Base-by-base conservation (phyloP, 2,329 filamentous ascomycete genomes). In the Tolypocladium guangdongense region DNA sequence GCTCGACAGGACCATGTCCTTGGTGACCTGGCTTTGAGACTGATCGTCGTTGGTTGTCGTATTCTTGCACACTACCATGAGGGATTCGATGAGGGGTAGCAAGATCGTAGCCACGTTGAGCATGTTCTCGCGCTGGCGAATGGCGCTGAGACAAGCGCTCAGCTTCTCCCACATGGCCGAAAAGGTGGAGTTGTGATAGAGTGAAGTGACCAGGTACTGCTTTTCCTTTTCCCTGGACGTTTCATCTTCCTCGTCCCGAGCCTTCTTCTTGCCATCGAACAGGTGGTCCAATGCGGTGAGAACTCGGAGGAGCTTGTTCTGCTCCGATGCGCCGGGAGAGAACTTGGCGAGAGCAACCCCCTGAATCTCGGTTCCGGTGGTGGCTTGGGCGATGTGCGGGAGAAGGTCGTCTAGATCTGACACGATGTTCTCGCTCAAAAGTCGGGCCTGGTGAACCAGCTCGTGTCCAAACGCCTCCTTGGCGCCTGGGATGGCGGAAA, bases 31-130 rank as follows among this genome's bases (percentile, higher is more conserved):
- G 63, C 64, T 67, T 59, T 78, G 68, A 48, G 71, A 63, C 11
- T 66, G 87, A 30, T 82, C 73, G 56, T 93, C 88, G 64, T 84
- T 86, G 52, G 90, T 76, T 1, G 90, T 87, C 10, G 90, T 96
- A 69, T 97, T 97, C 76, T 97, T 99, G 80, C 95, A 99, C 32
- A 99, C 91, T 52, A 99, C 93, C 93, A 99, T 99, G 57, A 99
- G 77, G 7, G 91, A 90, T 70, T 99, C 93, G 56, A 99, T 96
- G 33, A 99, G 76, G 33, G 93, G 93, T 37, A 97, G 76, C 30
- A 99, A 78, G 58, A 97, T 97, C 0, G 92, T 97, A 33, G 93
- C 95, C 54, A 99, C 91, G 63, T 95, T 96, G 64, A 97, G 83
- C 85, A 97, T 93, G 66, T 90, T 95, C 66, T 95, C 91, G 54